Evolutionary conservation across 2,329 filamentous ascomycete species (phyloP), one percentile per base, ranked within the genome.

Genomic region (Spiromastix sp.): DNA sequence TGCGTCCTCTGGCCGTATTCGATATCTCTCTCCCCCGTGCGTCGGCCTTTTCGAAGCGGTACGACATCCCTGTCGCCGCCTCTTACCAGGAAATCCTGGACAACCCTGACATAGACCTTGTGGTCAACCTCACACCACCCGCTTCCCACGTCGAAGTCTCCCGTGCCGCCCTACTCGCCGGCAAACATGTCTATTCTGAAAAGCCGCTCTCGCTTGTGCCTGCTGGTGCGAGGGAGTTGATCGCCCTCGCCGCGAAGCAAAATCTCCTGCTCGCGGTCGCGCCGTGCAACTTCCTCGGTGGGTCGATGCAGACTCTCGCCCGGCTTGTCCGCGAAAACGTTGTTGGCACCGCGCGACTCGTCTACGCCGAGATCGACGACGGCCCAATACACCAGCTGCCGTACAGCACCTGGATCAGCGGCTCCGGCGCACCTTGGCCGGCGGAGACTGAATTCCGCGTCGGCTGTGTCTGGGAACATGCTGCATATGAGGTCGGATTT

Each of bases 181-280:
- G 26, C 26, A 29, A 29, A 29, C 26, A 29, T 29, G 26, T 29
- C 26, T 29, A 29, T 29, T 29, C 9, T 15, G 26, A 29, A 29
- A 29, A 29, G 26, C 26, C 26, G 26, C 26, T 29, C 9, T 1
- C 26, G 26, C 26, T 29, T 12, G 26, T 13, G 2, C 5, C 26
- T 10, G 26, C 2, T 29, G 26, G 26, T 15, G 26, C 26, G 26
- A 29, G 16, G 26, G 26, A 29, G 26, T 10, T 29, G 26, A 29
- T 29, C 12, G 26, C 26, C 26, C 26, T 29, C 26, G 26, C 26
- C 26, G 12, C 26, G 26, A 29, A 29, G 12, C 26, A 29, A 29
- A 29, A 29, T 2, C 26, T n/a, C 26, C 26, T 29, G 26, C 26
- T 29, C 26, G 26, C 26, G 4, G 26, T 29, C 4, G 26, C 26